These are phyloP conservation scores for Trichoderma gracile DNA, from an alignment of 2,329 filamentous ascomycete species.

Conservation along the genomic window DNA sequence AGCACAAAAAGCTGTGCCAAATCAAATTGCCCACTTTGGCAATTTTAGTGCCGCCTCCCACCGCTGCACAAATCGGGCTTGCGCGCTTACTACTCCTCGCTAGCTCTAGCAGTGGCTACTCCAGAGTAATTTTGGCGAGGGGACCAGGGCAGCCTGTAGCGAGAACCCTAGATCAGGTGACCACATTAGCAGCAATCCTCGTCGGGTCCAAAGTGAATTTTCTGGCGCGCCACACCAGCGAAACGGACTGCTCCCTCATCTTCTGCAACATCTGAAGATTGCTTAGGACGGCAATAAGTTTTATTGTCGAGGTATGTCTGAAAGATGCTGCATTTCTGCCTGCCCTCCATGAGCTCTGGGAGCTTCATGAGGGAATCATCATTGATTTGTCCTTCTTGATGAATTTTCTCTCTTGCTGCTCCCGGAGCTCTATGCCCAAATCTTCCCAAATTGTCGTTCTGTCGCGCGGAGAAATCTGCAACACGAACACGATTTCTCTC, in stretches of 20 bases:
- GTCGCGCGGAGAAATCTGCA: constrained; percentile 17
- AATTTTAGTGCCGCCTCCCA: constrained; percentile 17
- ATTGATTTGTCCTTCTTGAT: constrained; percentile 39
- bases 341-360: constrained; percentile 29
- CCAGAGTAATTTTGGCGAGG: constrained; percentile 22
- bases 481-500: background rate
- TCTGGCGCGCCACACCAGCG: constrained; percentile 37
- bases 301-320: constrained; percentile 65
- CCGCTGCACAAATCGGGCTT: background rate
- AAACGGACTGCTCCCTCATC: constrained; percentile 33
- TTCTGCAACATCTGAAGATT: constrained; percentile 57
- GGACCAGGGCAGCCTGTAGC: constrained; percentile 29
- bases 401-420: constrained; percentile 33
- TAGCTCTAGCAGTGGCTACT: too few species aligned
- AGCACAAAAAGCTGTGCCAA: constrained; percentile 16
- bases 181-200: constrained; percentile 9
- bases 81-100: background rate
- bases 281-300: constrained; percentile 62
- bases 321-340: constrained; percentile 48
- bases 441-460: background rate
- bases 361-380: constrained; percentile 33
- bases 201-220: constrained; percentile 31
- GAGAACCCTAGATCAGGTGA: constrained; percentile 37
- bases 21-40: constrained; percentile 6
- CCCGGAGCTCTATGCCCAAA: background rate